Evolutionary conservation across 1,284 basidiomycete genomes (phyloP), one percentile per base, ranked within the genome.

Genomic region (Spongiforma sp.): DNA sequence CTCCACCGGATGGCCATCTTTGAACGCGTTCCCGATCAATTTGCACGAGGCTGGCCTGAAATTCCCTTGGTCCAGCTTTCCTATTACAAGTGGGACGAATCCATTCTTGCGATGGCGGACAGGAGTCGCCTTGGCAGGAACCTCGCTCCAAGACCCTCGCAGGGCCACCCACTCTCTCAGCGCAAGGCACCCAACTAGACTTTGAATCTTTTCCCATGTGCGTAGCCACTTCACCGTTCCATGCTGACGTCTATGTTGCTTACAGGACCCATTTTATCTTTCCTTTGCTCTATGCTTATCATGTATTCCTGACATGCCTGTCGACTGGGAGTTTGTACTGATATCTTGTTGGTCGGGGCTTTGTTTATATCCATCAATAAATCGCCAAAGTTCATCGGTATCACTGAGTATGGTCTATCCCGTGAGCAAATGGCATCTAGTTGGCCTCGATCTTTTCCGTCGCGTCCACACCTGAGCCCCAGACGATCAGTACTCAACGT

Each of bases 371-470:
- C n/a, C n/a, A n/a, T n/a, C n/a, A n/a, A n/a, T n/a, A n/a, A n/a
- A n/a, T n/a, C n/a, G n/a, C n/a, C n/a, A n/a, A n/a, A n/a, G n/a
- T n/a, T n/a, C n/a, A n/a, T n/a, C n/a, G n/a, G n/a, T n/a, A n/a
- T n/a, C n/a, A n/a, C n/a, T 17, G 9, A 17, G 36, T 37, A 37
- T 37, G 36, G 17, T 37, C 39, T 7, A 41, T 41, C 39, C 39
- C n/a, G n/a, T n/a, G n/a, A n/a, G n/a, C n/a, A n/a, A n/a, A 41
- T 12, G 8, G 17, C 24, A 37, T 15, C 46, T 70, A 75, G 62
- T 73, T 76, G 1, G 43, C 71, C 73, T 75, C 77, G 62, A 75
- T 73, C 68, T 77, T 75, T 33, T 73, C 67, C 21, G 26, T 32
- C 9, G 58, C 50, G 4, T 39, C 74, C 69, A 34, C 21, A 4